phyloP scores from a whole-genome alignment of 306 rosid genomes.

The Quercus ilex region DNA sequence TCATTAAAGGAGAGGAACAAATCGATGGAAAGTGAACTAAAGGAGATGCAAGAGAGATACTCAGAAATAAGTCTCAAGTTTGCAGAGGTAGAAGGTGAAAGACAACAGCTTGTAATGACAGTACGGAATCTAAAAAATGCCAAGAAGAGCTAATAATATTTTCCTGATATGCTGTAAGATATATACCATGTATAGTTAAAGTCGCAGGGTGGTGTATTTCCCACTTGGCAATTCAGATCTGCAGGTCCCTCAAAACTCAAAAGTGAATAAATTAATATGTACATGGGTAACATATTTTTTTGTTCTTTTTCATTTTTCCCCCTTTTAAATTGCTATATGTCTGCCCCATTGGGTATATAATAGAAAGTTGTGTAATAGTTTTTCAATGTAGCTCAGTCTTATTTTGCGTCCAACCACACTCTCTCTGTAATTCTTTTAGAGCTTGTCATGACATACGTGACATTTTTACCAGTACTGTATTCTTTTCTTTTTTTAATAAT shows the following conservation, averaged over 20 bases:
- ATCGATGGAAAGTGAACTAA: constrained; percentile 83
- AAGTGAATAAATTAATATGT: constrained; percentile 55
- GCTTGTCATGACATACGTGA: constrained; percentile 13
- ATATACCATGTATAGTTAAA: constrained; percentile 48
- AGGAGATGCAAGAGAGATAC: constrained; percentile 98
- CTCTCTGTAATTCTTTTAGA: constrained; percentile 23
- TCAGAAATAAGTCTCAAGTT: constrained; percentile 96
- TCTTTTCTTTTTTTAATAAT: constrained; percentile 27
- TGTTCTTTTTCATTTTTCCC: not conserved
- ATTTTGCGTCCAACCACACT: constrained; percentile 21
- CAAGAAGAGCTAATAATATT: constrained; percentile 41
- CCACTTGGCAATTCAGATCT: constrained; percentile 21
- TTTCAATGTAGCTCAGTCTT: constrained; percentile 14
- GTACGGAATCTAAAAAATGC: constrained; percentile 67
- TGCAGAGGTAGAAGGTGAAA: constrained; percentile 98
- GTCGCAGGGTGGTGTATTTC: constrained; percentile 24
- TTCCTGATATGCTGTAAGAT: constrained; percentile 19
- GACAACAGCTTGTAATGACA: constrained; percentile 93
- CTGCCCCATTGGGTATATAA: constrained; percentile 30
- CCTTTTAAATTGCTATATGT: constrained; percentile 22
- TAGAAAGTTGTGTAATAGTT: constrained; percentile 24
- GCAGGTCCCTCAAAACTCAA: constrained; percentile 32
- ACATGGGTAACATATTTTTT: constrained; percentile 32
- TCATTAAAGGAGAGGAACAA: constrained; percentile 62
- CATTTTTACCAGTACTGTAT: constrained; percentile 17